Evolutionary conservation across 768 basidiomycete species (phyloP), one percentile per base, ranked within the genome.

Genomic region (Amyloporia xantha): DNA sequence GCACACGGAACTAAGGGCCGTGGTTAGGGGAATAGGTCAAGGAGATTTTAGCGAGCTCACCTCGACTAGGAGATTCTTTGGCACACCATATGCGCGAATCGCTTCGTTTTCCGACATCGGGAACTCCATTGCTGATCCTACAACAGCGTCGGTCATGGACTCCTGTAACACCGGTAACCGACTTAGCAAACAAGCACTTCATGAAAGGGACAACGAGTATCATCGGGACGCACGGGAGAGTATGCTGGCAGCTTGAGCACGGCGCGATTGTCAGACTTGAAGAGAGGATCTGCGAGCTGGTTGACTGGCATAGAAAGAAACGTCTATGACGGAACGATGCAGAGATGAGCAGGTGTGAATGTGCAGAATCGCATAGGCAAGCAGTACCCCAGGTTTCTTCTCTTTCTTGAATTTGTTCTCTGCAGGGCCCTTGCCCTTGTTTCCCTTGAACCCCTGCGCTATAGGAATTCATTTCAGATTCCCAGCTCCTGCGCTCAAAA

Each of bases 1-100:
- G 73, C 38, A 93, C 66, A 19, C 81, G 75, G 60, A 79, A 88
- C 84, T 90, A 36, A 10, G 12, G 35, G n/a, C n/a, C n/a, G n/a
- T 45, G 19, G 41, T 5, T 5, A 11, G 42, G 12, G 10, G 25
- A 19, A 13, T 39, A 19, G 25, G 33, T 35, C 33, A 19, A 10
- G n/a, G 40, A 21, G 10, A 17, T 21, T 44, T 36, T 36, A 44
- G 9, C 19, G n/a, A n/a, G n/a, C 76, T 19, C 37, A 89, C 89
- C 71, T 92, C 91, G 44, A 88, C 67, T 25, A 83, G 66, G 50
- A 89, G 58, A 49, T 77, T 79, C 53, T 76, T 78, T 0, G 91
- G 89, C 13, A 90, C 62, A 37, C 91, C 91, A 61, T 82, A 91
- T 47, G 75, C 71, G 25, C 74, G 69, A n/a, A 82, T 65, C 0